Evolutionary conservation across 176 grass and related monocot genomes (phyloP), one percentile per base, ranked within the genome.

Genomic region (Carex parvula): DNA sequence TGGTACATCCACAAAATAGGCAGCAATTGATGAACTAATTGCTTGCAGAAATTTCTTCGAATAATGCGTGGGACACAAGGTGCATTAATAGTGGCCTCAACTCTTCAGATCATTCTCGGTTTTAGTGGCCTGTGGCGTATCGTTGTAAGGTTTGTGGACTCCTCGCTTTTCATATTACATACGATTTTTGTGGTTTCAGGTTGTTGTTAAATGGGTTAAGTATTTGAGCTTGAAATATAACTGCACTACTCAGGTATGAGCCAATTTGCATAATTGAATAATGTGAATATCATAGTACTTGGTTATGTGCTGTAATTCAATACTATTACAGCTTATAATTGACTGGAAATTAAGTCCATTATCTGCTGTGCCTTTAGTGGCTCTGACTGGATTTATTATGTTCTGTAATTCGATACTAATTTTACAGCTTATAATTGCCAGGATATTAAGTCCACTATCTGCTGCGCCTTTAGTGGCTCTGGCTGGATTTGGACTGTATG

Each of bases 1-100:
- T 32, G 6, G 42, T 39, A 50, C 17, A 44, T 71, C 22, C 16
- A 57, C 29, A 52, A 16, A 84, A 74, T 88, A 22, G 9, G 17
- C 53, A 80, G 48, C 29, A 26, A 9, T 33, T 79, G 42, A 72
- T 24, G 14, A 63, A 60, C 78, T 9, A 15, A 59, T 69, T 55
- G 1, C 56, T 54, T 93, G 67, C 91, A 93, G 91, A 93, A 86
- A 91, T 99, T 99, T 85, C 13, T 81, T 9, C 80, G 55, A 67
- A 92, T 87, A 82, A 99, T 99, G 89, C 88, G 91, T 53, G 91
- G 88, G 18, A 99, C 91, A 5, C 96, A 99, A 81, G 96, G 96
- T 54, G 96, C 96, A 21, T 86, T 99, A 60, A 99, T 99, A 24
- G 86, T 95, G 68, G 93, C 96, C 4, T 95, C 93, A 83, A 84